Percentiles rank a stretch among this genome's conserved stretches.
Evolutionary conservation across 1,284 basidiomycete genomes (phyloP).

Genomic region (Malassezia globosa): DNA sequence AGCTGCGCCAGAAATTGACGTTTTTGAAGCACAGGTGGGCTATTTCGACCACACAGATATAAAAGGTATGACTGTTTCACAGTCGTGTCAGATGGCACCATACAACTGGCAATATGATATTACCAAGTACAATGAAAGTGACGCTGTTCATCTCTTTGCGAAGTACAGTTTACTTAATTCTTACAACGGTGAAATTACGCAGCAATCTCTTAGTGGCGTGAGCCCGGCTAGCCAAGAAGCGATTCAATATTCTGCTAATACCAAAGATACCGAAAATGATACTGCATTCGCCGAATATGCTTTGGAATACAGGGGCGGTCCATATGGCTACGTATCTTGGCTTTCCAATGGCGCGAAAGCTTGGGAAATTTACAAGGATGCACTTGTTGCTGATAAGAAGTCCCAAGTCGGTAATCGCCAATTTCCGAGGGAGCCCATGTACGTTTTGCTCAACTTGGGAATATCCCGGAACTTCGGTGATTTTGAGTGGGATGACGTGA

Average conservation of each 20-base stretch:
- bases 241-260: slow-evolving; percentile 6
- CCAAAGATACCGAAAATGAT: background rate
- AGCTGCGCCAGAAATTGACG: slow-evolving; percentile 58
- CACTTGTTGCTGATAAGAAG: slow-evolving; percentile 57
- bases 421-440: slow-evolving; percentile 54
- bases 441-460: slow-evolving; percentile 36
- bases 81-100: slow-evolving; percentile 65
- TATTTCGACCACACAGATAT: slow-evolving; percentile 5
- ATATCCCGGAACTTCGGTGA: slow-evolving; percentile 18
- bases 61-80: slow-evolving; percentile 56
- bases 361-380: slow-evolving; percentile 55
- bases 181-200: slow-evolving; percentile 35
- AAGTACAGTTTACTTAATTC: slow-evolving; percentile 22
- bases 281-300: slow-evolving; percentile 3
- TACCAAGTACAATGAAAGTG: slow-evolving; percentile 5
- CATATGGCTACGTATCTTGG: slow-evolving; percentile 24
- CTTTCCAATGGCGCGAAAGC: slow-evolving; percentile 22
- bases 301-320: slow-evolving; percentile 11
- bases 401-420: slow-evolving; percentile 63
- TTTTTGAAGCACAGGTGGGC: slow-evolving; percentile 55
- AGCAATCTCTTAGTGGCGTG: slow-evolving; percentile 28
- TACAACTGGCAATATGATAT: slow-evolving; percentile 50
- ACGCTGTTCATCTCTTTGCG: slow-evolving; percentile 31
- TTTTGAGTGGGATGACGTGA: background rate
- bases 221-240: slow-evolving; percentile 5